These are phyloP conservation scores for Mimosa pudica DNA, from an alignment of 306 rosid species.

Conservation along the genomic window DNA sequence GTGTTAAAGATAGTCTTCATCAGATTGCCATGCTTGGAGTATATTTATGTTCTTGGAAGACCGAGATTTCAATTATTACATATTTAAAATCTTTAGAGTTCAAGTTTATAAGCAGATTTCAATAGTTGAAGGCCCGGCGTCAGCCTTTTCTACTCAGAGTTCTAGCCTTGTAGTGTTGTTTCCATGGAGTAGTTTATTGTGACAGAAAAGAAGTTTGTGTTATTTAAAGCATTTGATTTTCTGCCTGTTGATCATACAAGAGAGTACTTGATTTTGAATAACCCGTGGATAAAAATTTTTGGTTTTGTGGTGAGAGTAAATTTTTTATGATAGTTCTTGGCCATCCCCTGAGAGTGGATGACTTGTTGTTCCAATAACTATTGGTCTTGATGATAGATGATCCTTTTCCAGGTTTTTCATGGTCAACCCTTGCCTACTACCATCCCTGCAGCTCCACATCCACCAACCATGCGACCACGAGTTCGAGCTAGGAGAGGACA, in stretches of 20 bases:
- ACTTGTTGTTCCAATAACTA: conserved; percentile 6
- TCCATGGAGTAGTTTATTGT: conserved; percentile 30
- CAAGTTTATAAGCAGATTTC: conserved; percentile 21
- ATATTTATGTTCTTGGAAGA: not conserved
- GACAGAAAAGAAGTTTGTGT: conserved; percentile 26
- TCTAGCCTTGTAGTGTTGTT: conserved; percentile 23
- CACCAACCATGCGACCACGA: conserved; percentile 94
- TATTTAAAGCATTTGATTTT: not conserved
- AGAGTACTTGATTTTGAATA: conserved; percentile 15
- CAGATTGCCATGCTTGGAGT: conserved; percentile 17
- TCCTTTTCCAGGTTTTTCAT: conserved; percentile 68
- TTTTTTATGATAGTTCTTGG: not conserved
- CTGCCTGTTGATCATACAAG: conserved; percentile 15
- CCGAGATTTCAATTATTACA: conserved; percentile 8
- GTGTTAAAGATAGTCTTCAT: conserved; percentile 19
- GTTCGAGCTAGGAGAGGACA: conserved; percentile 98
- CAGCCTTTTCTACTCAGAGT: not conserved
- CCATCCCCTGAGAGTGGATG: conserved; percentile 1
- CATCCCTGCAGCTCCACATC: conserved; percentile 77
- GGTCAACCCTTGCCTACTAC: conserved; percentile 73
- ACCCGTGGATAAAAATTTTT: conserved; percentile 13
- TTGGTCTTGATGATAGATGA: conserved; percentile 16
- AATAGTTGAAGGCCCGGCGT: conserved; percentile 8
- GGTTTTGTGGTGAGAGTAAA: not conserved
- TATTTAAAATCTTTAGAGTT: not conserved